Conservation (phyloP, 106 monocot genomes). For the Apostasia shenzhenica region DNA sequence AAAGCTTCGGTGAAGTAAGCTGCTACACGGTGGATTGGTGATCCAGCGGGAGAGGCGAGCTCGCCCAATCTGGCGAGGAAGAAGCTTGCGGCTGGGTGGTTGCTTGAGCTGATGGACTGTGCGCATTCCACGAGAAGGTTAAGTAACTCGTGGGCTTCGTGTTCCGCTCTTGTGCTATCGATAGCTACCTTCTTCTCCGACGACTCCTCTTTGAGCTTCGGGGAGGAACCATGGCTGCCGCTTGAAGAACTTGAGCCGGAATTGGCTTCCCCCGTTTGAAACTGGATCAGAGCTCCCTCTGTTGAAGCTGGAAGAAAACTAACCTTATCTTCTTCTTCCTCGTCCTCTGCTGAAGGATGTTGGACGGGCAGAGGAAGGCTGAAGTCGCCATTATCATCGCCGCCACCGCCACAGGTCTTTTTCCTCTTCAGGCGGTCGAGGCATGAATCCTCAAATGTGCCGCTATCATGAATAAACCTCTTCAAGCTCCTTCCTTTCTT, state of each 20-base stretch:
- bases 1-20: conserved; percentile 77
- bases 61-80: conserved; percentile 51
- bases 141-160: conserved; percentile 1
- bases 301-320: no score
- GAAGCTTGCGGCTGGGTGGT: conserved; percentile 39
- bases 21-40: conserved; percentile 47
- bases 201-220: background rate
- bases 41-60: conserved; percentile 40
- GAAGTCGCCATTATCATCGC: background rate
- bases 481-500: background rate
- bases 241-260: background rate
- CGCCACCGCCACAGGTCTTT: background rate
- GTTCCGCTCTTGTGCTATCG: background rate
- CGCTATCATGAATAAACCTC: background rate
- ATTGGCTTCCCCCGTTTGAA: background rate
- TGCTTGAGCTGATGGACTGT: conserved; percentile 5
- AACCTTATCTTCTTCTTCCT: no score
- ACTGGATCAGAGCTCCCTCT: background rate
- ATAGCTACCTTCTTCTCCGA: background rate
- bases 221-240: background rate
- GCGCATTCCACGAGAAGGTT: background rate
- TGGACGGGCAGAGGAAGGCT: background rate
- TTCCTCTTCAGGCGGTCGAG: background rate
- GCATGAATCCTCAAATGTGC: background rate
- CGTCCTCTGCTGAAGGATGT: no score